phyloP scores from a whole-genome alignment of 1,284 basidiomycete species.

The Ceratobasidium papillatum region DNA sequence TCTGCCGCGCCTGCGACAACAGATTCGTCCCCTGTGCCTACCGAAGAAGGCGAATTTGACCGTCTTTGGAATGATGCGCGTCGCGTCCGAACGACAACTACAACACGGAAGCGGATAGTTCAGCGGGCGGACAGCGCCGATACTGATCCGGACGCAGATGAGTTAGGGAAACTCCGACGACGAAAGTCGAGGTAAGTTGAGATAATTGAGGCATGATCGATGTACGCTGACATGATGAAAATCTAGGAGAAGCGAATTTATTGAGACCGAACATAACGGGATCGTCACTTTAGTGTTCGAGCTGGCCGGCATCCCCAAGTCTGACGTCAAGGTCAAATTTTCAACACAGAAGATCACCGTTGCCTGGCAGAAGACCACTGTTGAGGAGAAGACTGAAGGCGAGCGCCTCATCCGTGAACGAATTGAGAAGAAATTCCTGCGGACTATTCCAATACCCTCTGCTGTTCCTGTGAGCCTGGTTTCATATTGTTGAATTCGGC shows the following conservation, averaged over 20 bases:
- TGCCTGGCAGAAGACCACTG: conserved; percentile 31
- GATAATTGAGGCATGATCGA: neutral
- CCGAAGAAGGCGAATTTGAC: conserved; percentile 28
- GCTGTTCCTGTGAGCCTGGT: conserved; percentile 19
- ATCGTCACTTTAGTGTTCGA: conserved; percentile 31
- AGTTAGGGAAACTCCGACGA: conserved; percentile 10
- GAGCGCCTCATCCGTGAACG: conserved; percentile 35
- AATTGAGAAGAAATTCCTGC: conserved; percentile 26
- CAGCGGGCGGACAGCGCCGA: conserved; percentile 28
- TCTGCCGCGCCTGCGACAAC: neutral
- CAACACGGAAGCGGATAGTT: conserved; percentile 33
- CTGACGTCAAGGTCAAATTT: conserved; percentile 37
- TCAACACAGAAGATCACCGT: conserved; percentile 33
- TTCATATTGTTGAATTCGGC: neutral
- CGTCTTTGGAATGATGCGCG: conserved; percentile 39
- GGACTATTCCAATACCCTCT: conserved; percentile 33
- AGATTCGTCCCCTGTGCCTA: conserved; percentile 13
- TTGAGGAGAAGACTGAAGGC: conserved; percentile 27
- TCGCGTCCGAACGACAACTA: conserved; percentile 37
- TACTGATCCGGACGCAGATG: conserved; percentile 28
- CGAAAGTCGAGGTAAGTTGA: conserved; percentile 13
- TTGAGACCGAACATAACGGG: conserved; percentile 27
- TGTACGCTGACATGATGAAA: neutral
- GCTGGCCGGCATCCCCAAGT: conserved; percentile 23
- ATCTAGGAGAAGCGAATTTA: conserved; percentile 8